Percentiles rank a stretch among this genome's conserved stretches.
These are phyloP conservation scores for Lentinula guzmanii DNA, from an alignment of 768 basidiomycete genomes.

Conservation along the genomic window DNA sequence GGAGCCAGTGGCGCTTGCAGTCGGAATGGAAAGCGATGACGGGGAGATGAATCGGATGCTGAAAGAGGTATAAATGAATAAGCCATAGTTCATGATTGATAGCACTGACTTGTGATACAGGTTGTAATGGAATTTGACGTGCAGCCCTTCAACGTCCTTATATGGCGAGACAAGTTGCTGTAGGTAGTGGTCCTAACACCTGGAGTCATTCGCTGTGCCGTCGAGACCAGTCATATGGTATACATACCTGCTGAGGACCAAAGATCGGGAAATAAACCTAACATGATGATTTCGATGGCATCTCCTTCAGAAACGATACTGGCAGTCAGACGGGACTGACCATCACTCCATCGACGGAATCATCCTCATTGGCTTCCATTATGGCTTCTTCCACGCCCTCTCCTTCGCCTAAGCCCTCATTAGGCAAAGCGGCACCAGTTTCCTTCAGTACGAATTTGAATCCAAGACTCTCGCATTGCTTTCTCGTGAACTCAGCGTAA, in stretches of 20 bases:
- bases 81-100: not conserved
- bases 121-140: slow-evolving; percentile 95
- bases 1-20: slow-evolving; percentile 22
- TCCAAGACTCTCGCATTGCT: slow-evolving; percentile 85
- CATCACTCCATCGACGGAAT: slow-evolving; percentile 88
- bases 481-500: slow-evolving; percentile 89
- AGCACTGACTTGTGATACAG: slow-evolving; percentile 83
- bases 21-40: slow-evolving; percentile 50
- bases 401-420: slow-evolving; percentile 51
- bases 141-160: slow-evolving; percentile 96
- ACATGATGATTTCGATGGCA: not conserved
- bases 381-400: slow-evolving; percentile 96
- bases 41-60: slow-evolving; percentile 94
- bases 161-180: slow-evolving; percentile 97
- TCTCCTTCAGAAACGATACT: not conserved
- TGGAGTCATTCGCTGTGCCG: not conserved
- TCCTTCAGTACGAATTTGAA: slow-evolving; percentile 78
- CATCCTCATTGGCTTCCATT: slow-evolving; percentile 90
- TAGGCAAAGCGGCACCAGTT: slow-evolving; percentile 51
- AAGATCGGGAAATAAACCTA: slow-evolving; percentile 97
- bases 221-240: not conserved
- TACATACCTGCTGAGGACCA: slow-evolving; percentile 75
- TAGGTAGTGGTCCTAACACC: slow-evolving; percentile 82
- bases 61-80: not conserved
- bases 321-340: slow-evolving; percentile 34